These are phyloP conservation scores for Phytopythium mirpurense DNA, from an alignment of 352 stramenopile species.

Conservation along the genomic window DNA sequence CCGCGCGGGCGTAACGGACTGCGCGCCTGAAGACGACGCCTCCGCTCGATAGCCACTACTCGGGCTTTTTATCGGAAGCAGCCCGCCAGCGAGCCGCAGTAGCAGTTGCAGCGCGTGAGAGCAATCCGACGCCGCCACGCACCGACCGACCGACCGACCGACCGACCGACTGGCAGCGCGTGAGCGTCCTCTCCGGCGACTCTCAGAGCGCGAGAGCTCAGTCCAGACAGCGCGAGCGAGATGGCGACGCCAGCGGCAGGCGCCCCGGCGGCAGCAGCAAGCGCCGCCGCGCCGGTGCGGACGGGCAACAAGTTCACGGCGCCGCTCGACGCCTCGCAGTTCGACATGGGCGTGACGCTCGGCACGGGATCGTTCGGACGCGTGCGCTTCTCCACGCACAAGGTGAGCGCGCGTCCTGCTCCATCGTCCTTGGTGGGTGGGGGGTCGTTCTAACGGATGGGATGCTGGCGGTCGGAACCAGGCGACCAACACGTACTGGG, in stretches of 20 bases:
- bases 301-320: conserved; percentile 50
- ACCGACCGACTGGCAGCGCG: no score
- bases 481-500: conserved; percentile 89
- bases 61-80: neutral
- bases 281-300: conserved; percentile 5
- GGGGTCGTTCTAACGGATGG: no score
- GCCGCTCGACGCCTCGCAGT: conserved; percentile 82
- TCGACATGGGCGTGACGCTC: conserved; percentile 95
- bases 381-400: conserved; percentile 96
- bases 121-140: no score
- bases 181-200: neutral
- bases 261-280: neutral
- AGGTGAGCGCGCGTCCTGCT: conserved; percentile 36
- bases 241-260: neutral
- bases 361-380: conserved; percentile 95
- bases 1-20: neutral
- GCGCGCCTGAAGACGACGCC: neutral
- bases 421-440: no score
- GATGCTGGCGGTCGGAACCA: no score
- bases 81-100: no score
- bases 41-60: neutral
- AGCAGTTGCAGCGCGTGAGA: neutral
- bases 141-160: no score
- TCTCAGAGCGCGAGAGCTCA: neutral
- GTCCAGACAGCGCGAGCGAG: no score